These are phyloP conservation scores for Metarhizium sp. DNA, from an alignment of 2,329 filamentous ascomycete genomes.

Conservation along the genomic window DNA sequence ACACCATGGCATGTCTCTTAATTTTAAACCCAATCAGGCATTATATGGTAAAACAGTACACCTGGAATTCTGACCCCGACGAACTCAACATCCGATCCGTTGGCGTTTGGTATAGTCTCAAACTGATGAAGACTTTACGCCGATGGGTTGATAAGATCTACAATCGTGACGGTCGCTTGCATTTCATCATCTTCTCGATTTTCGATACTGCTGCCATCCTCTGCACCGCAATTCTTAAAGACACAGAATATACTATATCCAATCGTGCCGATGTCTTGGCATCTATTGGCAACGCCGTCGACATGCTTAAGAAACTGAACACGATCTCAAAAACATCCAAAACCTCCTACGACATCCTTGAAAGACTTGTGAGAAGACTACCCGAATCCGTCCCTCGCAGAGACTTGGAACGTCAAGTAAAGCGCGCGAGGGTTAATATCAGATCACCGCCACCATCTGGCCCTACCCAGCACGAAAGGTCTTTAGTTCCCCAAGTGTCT, in stretches of 20 bases:
- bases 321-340: constrained; percentile 23
- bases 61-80: constrained; percentile 15
- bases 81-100: constrained; percentile 26
- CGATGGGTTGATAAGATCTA: constrained; percentile 32
- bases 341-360: constrained; percentile 24
- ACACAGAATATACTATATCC: constrained; percentile 27
- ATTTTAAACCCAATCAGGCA: constrained; percentile 36
- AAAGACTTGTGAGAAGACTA: constrained; percentile 18
- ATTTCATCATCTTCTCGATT: constrained; percentile 40
- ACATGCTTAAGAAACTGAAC: constrained; percentile 21
- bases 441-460: not conserved
- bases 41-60: constrained; percentile 30
- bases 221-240: constrained; percentile 40
- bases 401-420: constrained; percentile 1
- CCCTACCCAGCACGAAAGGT: not conserved
- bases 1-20: constrained; percentile 34
- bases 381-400: constrained; percentile 8
- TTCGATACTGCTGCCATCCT: constrained; percentile 41
- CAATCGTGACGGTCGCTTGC: constrained; percentile 37
- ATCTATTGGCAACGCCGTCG: constrained; percentile 25
- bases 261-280: constrained; percentile 28
- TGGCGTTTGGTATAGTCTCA: constrained; percentile 33
- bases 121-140: constrained; percentile 28
- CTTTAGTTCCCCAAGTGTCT: not conserved
- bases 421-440: constrained; percentile 3